A percentile compares a stretch with the other conserved stretches of the same genome.
Evolutionary conservation across 2,329 filamentous ascomycete genomes (phyloP).

Genomic region (Botryotinia convoluta): DNA sequence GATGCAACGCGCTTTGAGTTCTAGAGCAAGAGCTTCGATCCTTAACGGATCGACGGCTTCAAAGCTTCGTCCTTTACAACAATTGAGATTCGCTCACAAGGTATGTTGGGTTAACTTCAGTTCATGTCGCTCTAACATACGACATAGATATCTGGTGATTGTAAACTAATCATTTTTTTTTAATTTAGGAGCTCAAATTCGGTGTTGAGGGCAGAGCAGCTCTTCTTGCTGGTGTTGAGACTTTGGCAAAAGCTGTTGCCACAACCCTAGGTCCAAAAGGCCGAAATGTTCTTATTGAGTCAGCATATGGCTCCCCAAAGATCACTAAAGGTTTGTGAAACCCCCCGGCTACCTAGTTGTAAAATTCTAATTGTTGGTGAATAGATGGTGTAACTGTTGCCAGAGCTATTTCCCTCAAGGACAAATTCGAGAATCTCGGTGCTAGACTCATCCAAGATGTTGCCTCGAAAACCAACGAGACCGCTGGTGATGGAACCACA

Average conservation of each 20-base stretch:
- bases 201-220: conserved; percentile 90
- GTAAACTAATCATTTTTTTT: conserved; percentile 21
- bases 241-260: conserved; percentile 90
- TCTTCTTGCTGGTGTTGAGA: conserved; percentile 92
- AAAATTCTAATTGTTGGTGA: conserved; percentile 1
- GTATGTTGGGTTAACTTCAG: conserved; percentile 48
- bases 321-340: conserved; percentile 86
- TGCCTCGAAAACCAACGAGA: conserved; percentile 98
- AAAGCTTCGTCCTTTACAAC: conserved; percentile 67
- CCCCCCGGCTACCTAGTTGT: background rate
- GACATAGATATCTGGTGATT: conserved; percentile 6
- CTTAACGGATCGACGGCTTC: conserved; percentile 65
- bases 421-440: conserved; percentile 99
- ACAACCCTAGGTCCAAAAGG: conserved; percentile 97
- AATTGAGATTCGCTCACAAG: conserved; percentile 97
- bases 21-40: conserved; percentile 78
- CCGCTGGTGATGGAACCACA: conserved; percentile 97
- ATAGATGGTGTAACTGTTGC: conserved; percentile 85
- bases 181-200: conserved; percentile 88
- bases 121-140: background rate
- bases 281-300: conserved; percentile 97
- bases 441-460: conserved; percentile 96
- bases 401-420: conserved; percentile 87
- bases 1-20: conserved; percentile 96
- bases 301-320: conserved; percentile 97